phyloP scores from a whole-genome alignment of 768 basidiomycete genomes.

The Trametes punicea region DNA sequence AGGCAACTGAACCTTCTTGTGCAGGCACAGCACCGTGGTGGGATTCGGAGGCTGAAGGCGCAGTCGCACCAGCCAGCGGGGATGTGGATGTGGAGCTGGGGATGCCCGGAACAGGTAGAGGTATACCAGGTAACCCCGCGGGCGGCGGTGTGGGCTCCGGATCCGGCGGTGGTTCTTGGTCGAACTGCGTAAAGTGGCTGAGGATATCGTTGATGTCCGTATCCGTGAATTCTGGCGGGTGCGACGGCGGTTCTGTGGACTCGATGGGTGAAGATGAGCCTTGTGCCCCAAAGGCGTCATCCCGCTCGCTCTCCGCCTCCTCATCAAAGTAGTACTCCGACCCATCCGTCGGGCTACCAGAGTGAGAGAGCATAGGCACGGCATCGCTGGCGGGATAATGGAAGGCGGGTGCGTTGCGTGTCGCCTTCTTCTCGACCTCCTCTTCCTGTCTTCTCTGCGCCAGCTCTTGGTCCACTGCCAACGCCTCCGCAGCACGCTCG shows the following conservation, averaged over 20 bases:
- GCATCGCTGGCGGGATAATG: slow-evolving; percentile 65
- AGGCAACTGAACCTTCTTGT: slow-evolving; percentile 21
- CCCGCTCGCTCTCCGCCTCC: slow-evolving; percentile 31
- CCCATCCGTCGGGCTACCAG: slow-evolving; percentile 23
- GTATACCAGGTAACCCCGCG: not conserved
- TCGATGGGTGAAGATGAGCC: slow-evolving; percentile 19
- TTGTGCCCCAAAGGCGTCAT: slow-evolving; percentile 27
- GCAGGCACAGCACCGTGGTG: not conserved
- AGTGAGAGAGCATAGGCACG: slow-evolving; percentile 7
- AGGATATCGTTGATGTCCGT: slow-evolving; percentile 74
- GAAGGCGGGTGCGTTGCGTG: slow-evolving; percentile 73
- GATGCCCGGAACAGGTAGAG: not conserved
- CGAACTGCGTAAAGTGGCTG: slow-evolving; percentile 71
- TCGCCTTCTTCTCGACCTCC: slow-evolving; percentile 48
- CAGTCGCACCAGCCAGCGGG: not conserved
- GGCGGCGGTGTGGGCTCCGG: slow-evolving; percentile 7
- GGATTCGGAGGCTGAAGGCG: not conserved
- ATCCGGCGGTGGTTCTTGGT: slow-evolving; percentile 27
- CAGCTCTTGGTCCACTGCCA: slow-evolving; percentile 40
- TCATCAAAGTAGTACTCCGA: slow-evolving; percentile 36
- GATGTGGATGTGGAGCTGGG: slow-evolving; percentile 1
- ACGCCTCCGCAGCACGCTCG: slow-evolving; percentile 41
- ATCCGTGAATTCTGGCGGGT: slow-evolving; percentile 51
- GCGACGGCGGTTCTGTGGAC: slow-evolving; percentile 37
- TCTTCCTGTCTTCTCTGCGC: slow-evolving; percentile 42